Evolutionary conservation across 2,329 filamentous ascomycete species (phyloP), one percentile per base, ranked within the genome.

Genomic region (Bipolaris bicolor): DNA sequence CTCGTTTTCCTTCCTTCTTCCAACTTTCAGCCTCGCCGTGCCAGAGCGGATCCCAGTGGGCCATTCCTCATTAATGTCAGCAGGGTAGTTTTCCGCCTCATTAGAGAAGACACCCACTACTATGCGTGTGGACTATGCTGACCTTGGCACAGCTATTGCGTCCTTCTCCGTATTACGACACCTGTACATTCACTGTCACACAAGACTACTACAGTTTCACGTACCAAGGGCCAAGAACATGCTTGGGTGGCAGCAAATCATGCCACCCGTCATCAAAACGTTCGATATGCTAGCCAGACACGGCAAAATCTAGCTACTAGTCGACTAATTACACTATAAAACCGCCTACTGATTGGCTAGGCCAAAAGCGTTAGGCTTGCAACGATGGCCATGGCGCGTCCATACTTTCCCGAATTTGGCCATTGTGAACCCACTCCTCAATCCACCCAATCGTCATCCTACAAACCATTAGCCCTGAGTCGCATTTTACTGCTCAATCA

Each of bases 391-490:
- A 54, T 22, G 51, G 51, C 43, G 43, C 51, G 5, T 39, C 39
- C 51, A 54, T 54, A 39, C 39, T 41, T 16, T 48, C 29, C 43
- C 51, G 24, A 41, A 70, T 69, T 41, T 76, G 61, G 0, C 78
- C 79, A 56, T 79, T 75, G 15, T 69, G 65, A 7, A 81, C 64
- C 52, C 75, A 79, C 57, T 82, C 77, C 39, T 74, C 70, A 51
- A 81, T 71, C 78, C 79, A 82, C 0, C 79, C 80, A 60, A 82
- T 80, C 0, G 79, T 81, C 78, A 82, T 81, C 67, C 76, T 79
- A 53, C 13, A 24, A 16, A n/a, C 2, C 33, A 46, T 49, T 22
- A 48, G 24, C 7, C 48, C 46, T 46, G 29, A 33, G 37, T 37
- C 36, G 24, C 36, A 24, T 18, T 15, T 7, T 31, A 9, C 26